Evolutionary conservation across 2,329 filamentous ascomycete species (phyloP), one percentile per base, ranked within the genome.

Genomic region (Tolypocladium amazonense): DNA sequence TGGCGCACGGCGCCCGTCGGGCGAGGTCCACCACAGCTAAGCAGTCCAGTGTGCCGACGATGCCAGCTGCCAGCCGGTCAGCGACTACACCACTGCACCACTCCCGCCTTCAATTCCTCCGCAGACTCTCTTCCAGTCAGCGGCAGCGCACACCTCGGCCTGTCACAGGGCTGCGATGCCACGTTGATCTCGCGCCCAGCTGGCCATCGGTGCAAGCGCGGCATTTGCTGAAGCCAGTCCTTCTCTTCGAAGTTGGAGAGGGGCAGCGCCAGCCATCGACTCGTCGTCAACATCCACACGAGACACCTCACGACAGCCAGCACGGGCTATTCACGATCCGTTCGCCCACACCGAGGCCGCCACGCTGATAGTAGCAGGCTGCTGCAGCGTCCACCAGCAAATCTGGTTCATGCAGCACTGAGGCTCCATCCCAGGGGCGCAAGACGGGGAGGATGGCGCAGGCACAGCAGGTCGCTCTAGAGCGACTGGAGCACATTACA

Each of bases 401-500:
- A 3, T 15, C 18, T 62, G 39, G 63, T 72, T 69, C 67, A 72
- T 72, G 71, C 64, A 57, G 61, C 52, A 55, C 60, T 70, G 66
- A 69, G 63, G 39, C 50, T 61, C 37, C 57, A 56, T 59, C 64
- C 58, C 38, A 54, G 57, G 41, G 64, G 66, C 64, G 67, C 66
- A 65, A 59, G 59, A 61, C 60, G 66, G 68, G 65, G 66, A 72
- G 58, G 61, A 76, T 76, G 74, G 71, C 74, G 66, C 73, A 74
- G 66, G 79, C 79, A 69, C 76, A 80, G 65, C 77, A 79, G 67
- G 73, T 82, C 69, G 80, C 81, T 65, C 74, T 84, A 60, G 79
- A 82, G 71, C 77, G 77, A 65, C 77, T 84, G 58, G 82, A 85
- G 59, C 73, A 76, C 59, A 76, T 84, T 62, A 76, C 79, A 18